A percentile compares a stretch with the other conserved stretches of the same genome.
Evolutionary conservation across 1,284 basidiomycete genomes (phyloP).

Genomic region (Ganoderma boninense): DNA sequence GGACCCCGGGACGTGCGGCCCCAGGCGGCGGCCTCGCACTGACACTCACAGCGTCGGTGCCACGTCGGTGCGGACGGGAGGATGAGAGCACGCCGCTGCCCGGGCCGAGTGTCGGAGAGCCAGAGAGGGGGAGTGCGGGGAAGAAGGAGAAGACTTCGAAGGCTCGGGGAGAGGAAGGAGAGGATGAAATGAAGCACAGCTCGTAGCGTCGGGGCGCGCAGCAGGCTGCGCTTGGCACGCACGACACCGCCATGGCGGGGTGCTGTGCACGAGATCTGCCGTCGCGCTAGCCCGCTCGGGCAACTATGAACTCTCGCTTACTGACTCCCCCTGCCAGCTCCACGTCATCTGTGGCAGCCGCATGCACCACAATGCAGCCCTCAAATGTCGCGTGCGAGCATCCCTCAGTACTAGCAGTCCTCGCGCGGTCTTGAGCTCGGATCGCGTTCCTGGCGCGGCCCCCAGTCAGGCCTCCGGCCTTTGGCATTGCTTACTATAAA

Average conservation of each 20-base stretch:
- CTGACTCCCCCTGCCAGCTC: not conserved
- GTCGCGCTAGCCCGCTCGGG: slow-evolving; percentile 10
- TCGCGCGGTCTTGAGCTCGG: no score
- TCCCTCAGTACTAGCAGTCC: no score
- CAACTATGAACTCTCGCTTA: slow-evolving; percentile 8
- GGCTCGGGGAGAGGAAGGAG: not conserved
- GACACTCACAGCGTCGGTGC: not conserved
- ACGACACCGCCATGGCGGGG: slow-evolving; percentile 31
- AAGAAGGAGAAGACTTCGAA: not conserved
- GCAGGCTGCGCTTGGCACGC: slow-evolving; percentile 25
- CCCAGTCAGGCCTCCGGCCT: no score
- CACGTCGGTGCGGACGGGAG: not conserved
- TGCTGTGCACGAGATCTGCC: slow-evolving; percentile 30
- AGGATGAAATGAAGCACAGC: slow-evolving; percentile 22
- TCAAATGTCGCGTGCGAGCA: not conserved
- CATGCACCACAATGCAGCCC: not conserved
- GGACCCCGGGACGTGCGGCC: not conserved
- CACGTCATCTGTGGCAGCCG: not conserved
- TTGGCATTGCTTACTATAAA: no score
- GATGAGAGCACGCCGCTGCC: not conserved
- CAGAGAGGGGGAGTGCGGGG: not conserved
- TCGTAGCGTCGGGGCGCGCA: slow-evolving; percentile 18
- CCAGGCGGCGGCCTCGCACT: not conserved
- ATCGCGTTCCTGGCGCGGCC: not conserved
- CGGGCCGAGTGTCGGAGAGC: not conserved